These are phyloP conservation scores for Collybiopsis luxurians DNA, from an alignment of 768 basidiomycete species.

Conservation along the genomic window DNA sequence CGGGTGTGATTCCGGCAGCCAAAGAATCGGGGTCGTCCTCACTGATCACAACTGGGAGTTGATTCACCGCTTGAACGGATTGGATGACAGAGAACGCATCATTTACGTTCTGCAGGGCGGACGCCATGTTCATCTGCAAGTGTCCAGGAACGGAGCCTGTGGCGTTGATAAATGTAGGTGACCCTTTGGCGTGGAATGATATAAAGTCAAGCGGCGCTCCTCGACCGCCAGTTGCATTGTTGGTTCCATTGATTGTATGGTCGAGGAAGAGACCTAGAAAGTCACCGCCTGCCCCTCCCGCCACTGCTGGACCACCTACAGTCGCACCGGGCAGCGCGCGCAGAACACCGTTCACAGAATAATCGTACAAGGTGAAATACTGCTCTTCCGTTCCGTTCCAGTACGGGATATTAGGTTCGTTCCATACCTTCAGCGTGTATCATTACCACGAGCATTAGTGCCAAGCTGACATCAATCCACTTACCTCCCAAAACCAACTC, in stretches of 20 bases:
- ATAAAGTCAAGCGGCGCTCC: slow-evolving; percentile 15
- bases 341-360: slow-evolving; percentile 14
- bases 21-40: slow-evolving; percentile 16
- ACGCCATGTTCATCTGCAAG: slow-evolving; percentile 16
- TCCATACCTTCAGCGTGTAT: slow-evolving; percentile 12
- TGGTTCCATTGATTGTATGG: slow-evolving; percentile 13
- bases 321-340: slow-evolving; percentile 15
- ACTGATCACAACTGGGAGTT: slow-evolving; percentile 13
- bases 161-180: slow-evolving; percentile 13
- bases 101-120: slow-evolving; percentile 12
- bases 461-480: background rate
- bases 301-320: slow-evolving; percentile 14
- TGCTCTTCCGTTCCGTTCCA: slow-evolving; percentile 16
- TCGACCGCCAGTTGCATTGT: slow-evolving; percentile 9
- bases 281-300: slow-evolving; percentile 14
- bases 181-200: slow-evolving; percentile 16
- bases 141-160: slow-evolving; percentile 12
- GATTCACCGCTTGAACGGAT: slow-evolving; percentile 12
- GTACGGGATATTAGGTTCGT: slow-evolving; percentile 15
- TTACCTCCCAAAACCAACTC: slow-evolving; percentile 16
- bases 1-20: slow-evolving; percentile 11
- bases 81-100: slow-evolving; percentile 15
- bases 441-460: too few relatives aligned
- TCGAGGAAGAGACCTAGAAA: slow-evolving; percentile 14
- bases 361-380: slow-evolving; percentile 16